Conservation (phyloP, 2,329 filamentous ascomycete species). For the Myriosclerotinia duriaeana region DNA sequence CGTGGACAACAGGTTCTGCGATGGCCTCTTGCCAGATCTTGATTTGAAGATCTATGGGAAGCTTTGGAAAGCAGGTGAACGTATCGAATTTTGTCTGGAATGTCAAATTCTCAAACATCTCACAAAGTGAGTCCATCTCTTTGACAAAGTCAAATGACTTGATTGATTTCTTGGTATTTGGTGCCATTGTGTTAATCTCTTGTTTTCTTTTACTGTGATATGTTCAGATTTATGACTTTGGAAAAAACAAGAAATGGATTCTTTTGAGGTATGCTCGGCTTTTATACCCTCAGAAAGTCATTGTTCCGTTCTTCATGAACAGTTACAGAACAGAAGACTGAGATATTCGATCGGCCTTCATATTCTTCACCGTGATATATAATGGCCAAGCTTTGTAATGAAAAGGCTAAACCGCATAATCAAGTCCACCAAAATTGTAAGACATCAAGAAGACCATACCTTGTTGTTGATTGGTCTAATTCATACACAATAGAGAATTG, state of each 20-base stretch:
- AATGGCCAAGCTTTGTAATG: neutral
- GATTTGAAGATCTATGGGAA: neutral
- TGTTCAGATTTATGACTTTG: neutral
- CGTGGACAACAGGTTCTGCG: neutral
- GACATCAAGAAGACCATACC: too few species aligned
- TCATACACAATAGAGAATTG: too few species aligned
- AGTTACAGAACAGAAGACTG: neutral
- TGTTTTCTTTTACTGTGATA: neutral
- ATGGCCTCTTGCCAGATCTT: slow-evolving; percentile 3
- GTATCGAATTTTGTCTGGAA: neutral
- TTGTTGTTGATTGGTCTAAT: too few species aligned
- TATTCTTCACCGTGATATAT: too few species aligned
- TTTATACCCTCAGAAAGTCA: neutral
- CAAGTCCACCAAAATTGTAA: too few species aligned
- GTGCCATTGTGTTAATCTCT: neutral
- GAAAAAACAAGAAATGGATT: too few species aligned
- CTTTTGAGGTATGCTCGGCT: too few species aligned
- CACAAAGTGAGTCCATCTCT: neutral
- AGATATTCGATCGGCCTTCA: neutral
- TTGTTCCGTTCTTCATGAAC: neutral
- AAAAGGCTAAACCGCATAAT: too few species aligned
- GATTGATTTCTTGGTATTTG: neutral
- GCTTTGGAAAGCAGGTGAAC: neutral
- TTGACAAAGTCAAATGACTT: neutral
- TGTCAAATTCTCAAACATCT: neutral